Conservation (phyloP, 192 early-diverging fungal genomes). For the Rhizoclosmatium globosum region DNA sequence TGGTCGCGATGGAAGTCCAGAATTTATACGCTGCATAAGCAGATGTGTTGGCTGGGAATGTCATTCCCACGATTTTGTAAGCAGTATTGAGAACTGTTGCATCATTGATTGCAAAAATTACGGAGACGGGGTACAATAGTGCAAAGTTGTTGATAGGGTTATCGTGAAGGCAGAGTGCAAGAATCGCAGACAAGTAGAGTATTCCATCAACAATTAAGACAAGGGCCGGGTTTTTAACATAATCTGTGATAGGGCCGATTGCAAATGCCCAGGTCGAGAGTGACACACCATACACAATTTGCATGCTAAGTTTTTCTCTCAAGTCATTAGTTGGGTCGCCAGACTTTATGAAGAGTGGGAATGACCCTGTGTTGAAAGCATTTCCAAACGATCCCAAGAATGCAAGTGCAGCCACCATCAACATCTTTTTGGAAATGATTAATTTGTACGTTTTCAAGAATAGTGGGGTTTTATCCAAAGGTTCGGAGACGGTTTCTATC, state of each 20-base stretch:
- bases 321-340: conserved; percentile 1
- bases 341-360: conserved; percentile 28
- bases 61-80: conserved; percentile 23
- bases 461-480: conserved; percentile 1
- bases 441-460: conserved; percentile 24
- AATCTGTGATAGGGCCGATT: conserved; percentile 36
- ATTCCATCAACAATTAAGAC: conserved; percentile 14
- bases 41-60: conserved; percentile 21
- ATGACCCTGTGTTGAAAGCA: conserved; percentile 26
- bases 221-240: conserved; percentile 13
- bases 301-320: conserved; percentile 15
- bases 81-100: conserved; percentile 28
- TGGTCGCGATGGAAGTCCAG: conserved; percentile 10
- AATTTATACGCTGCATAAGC: conserved; percentile 34
- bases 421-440: conserved; percentile 27
- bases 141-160: conserved; percentile 12
- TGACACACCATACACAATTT: conserved; percentile 7
- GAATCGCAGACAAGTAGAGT: neutral
- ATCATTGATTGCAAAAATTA: conserved; percentile 28
- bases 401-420: conserved; percentile 14
- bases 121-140: conserved; percentile 13
- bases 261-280: conserved; percentile 9
- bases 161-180: conserved; percentile 16
- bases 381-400: conserved; percentile 26
- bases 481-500: neutral